A percentile compares a stretch with the other conserved stretches of the same genome.
Evolutionary conservation across 108 stramenopile species (phyloP).

Genomic region (Cyclotella cryptica): DNA sequence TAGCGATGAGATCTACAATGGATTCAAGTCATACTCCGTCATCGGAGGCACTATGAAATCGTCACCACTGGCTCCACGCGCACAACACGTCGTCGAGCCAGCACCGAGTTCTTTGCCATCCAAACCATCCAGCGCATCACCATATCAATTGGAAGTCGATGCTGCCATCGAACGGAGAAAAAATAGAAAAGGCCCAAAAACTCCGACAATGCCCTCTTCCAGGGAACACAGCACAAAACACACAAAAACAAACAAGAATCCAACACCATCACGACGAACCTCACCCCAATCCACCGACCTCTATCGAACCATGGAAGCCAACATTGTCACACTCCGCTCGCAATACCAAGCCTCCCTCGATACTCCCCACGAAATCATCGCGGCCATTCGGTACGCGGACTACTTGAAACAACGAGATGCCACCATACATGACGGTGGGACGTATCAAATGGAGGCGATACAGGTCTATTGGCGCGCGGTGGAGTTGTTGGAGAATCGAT

Average conservation of each 20-base stretch:
- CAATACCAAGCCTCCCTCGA: conserved; percentile 26
- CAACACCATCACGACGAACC: neutral
- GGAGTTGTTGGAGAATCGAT: conserved; percentile 27
- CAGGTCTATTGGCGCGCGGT: conserved; percentile 59
- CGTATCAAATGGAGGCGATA: conserved; percentile 71
- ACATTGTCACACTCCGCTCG: conserved; percentile 20
- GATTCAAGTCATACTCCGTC: conserved; percentile 2
- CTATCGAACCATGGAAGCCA: conserved; percentile 49
- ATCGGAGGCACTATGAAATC: neutral
- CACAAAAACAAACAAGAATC: neutral
- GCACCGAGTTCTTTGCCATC: neutral
- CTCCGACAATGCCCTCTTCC: neutral
- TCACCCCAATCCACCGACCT: conserved; percentile 24
- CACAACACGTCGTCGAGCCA: neutral
- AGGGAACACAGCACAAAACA: neutral
- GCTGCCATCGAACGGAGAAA: neutral
- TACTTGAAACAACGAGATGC: conserved; percentile 67
- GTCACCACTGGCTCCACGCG: neutral
- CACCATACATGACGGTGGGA: conserved; percentile 81
- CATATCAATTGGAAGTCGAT: neutral
- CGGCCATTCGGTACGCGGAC: conserved; percentile 65
- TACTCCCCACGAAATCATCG: conserved; percentile 22
- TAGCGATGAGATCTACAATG: conserved; percentile 30
- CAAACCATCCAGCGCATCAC: no score
- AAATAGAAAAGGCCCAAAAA: neutral